Evolutionary conservation across 139 green algal genomes (phyloP), one percentile per base, ranked within the genome.

Genomic region (Asterochloris erici): DNA sequence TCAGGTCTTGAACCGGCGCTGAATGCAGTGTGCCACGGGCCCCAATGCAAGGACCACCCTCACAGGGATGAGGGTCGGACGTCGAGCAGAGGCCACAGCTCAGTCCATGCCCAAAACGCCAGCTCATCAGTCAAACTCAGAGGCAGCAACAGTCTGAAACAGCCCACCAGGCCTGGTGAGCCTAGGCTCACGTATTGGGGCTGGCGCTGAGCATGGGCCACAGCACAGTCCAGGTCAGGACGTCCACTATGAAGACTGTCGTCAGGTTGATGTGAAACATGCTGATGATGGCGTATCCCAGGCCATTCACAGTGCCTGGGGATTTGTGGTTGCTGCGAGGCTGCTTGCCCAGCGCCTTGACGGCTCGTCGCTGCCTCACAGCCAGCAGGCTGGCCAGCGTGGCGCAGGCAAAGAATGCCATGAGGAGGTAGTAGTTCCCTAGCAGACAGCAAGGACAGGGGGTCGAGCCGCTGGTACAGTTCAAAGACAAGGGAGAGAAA

Each of bases 161-260:
- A 54, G 38, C 38, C 2, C 2, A 54, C 4, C 38, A 23, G 66
- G n/a, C n/a, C n/a, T n/a, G n/a, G n/a, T n/a, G n/a, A n/a, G n/a
- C n/a, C n/a, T n/a, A n/a, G n/a, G 62, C 27, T 73, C 27, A 24
- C 27, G 63, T 26, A 27, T 38, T n/a, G 16, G 63, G 77, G 28
- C 73, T 73, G 11, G 16, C 29, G 61, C 61, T 81, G n/a, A 81
- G 27, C 77, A 81, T 81, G 12, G 77, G 77, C 63, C 62, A 73
- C 24, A 81, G 28, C 77, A 81, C 12, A 10, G 26, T 62, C 77
- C 77, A 81, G 13, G 63, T 74, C 26, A 81, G 63, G 61, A 71
- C 66, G 63, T 81, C 77, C 27, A 81, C 77, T 63, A 81, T 81
- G 10, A 73, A 73, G 12, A 81, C 77, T 29, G 77, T 81, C 77